Evolutionary conservation across 2,329 filamentous ascomycete species (phyloP).

Genomic region (Fusarium piperis): DNA sequence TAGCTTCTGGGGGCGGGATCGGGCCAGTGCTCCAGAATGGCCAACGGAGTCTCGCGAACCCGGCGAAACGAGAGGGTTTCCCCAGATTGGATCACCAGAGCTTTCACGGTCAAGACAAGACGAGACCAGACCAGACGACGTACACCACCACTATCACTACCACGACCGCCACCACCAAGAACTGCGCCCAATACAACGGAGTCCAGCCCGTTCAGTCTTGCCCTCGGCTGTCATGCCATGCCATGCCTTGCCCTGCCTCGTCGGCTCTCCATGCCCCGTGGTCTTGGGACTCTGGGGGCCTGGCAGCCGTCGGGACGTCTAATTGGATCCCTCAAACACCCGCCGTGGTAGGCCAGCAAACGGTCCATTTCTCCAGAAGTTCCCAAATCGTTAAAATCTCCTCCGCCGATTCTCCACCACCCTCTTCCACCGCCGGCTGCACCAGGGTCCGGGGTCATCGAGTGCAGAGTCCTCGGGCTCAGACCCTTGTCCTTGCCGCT

Average conservation of each 20-base stretch:
- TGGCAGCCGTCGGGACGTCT: conserved; percentile 22
- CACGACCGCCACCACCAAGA: conserved; percentile 23
- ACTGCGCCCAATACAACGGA: conserved; percentile 10
- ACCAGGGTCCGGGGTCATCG: conserved; percentile 39
- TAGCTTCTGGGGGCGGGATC: neutral
- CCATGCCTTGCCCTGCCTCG: conserved; percentile 5
- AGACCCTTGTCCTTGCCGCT: conserved; percentile 34
- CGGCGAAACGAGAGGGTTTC: conserved; percentile 7
- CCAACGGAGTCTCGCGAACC: neutral
- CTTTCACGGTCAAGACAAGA: conserved; percentile 6
- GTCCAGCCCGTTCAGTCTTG: conserved; percentile 5
- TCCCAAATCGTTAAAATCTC: conserved; percentile 32
- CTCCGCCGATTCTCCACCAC: conserved; percentile 39
- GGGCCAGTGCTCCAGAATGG: neutral
- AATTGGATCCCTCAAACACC: conserved; percentile 16
- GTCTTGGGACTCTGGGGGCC: conserved; percentile 9
- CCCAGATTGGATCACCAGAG: conserved; percentile 15
- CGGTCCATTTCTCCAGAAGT: conserved; percentile 37
- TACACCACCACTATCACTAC: conserved; percentile 9
- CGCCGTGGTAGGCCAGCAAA: conserved; percentile 29
- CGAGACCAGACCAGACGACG: neutral
- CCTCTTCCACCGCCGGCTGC: conserved; percentile 36
- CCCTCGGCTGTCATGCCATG: conserved; percentile 28
- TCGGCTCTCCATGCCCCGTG: conserved; percentile 5
- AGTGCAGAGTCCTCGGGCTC: conserved; percentile 19